Conservation (phyloP, 768 basidiomycete genomes). For the Coprinopsis strossmayeri region DNA sequence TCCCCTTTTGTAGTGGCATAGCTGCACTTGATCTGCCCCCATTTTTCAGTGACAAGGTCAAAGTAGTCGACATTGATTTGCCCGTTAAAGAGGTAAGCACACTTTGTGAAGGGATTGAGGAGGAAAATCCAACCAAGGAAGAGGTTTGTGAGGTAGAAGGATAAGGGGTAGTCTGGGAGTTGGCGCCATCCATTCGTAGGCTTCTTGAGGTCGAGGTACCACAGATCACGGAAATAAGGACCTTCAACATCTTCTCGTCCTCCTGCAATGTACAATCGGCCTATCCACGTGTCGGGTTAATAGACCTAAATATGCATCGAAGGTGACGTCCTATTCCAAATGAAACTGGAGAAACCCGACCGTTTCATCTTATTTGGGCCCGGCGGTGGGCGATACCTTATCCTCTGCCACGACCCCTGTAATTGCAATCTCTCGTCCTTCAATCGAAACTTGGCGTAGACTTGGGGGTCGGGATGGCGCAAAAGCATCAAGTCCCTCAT, state of each 20-base stretch:
- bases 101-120: conserved; percentile 13
- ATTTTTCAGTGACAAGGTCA: conserved; percentile 27
- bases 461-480: conserved; percentile 24
- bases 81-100: conserved; percentile 32
- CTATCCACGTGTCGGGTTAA: conserved; percentile 10
- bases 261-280: conserved; percentile 23
- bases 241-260: conserved; percentile 19
- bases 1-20: conserved; percentile 16
- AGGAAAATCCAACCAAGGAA: conserved; percentile 20
- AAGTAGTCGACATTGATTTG: conserved; percentile 23
- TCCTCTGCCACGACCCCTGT: conserved; percentile 29
- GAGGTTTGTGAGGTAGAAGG: conserved; percentile 8
- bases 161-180: conserved; percentile 21
- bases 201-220: conserved; percentile 20
- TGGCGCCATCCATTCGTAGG: conserved; percentile 18
- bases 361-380: conserved; percentile 12
- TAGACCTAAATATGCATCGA: neutral
- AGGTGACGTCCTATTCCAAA: conserved; percentile 22
- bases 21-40: conserved; percentile 23
- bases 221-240: conserved; percentile 22
- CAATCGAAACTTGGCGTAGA: conserved; percentile 12
- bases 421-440: conserved; percentile 21
- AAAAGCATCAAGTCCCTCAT: conserved; percentile 9
- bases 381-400: conserved; percentile 15
- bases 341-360: conserved; percentile 19